Conservation (phyloP, 2,329 filamentous ascomycete species). For the Colletotrichum echinochloae region DNA sequence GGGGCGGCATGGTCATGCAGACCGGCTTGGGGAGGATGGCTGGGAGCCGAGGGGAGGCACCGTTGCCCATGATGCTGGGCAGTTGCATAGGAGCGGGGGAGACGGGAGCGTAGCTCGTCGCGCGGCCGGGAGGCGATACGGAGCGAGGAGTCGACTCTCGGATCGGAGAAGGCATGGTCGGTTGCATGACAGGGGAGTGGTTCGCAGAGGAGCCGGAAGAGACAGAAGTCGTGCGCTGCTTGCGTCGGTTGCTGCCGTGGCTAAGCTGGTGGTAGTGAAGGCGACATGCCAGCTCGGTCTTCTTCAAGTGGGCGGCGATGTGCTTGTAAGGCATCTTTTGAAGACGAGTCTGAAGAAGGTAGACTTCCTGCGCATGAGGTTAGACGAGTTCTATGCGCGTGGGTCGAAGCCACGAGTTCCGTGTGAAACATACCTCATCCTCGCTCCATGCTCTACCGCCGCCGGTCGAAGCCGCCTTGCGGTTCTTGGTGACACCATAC, state of each 20-base stretch:
- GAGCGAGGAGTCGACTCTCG: constrained; percentile 61
- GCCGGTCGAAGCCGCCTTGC: constrained; percentile 77
- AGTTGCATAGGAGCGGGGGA: constrained; percentile 63
- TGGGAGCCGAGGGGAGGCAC: constrained; percentile 64
- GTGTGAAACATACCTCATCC: constrained; percentile 73
- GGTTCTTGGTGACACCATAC: constrained; percentile 72
- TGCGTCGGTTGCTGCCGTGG: constrained; percentile 83
- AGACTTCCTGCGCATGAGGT: constrained; percentile 72
- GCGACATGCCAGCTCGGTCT: constrained; percentile 88
- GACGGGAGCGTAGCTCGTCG: constrained; percentile 58
- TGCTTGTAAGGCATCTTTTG: constrained; percentile 95
- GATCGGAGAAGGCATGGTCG: constrained; percentile 63
- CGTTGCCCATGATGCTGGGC: constrained; percentile 64
- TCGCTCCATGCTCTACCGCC: constrained; percentile 87
- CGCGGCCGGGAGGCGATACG: constrained; percentile 60
- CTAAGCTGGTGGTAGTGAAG: constrained; percentile 89
- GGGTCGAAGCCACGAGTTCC: neutral
- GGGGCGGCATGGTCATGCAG: constrained; percentile 59
- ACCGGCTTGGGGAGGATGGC: constrained; percentile 76
- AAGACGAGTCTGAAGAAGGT: constrained; percentile 84
- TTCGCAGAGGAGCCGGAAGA: constrained; percentile 72
- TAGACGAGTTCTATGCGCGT: constrained; percentile 12
- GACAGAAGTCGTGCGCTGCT: constrained; percentile 75
- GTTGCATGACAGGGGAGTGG: constrained; percentile 63
- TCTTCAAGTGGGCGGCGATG: constrained; percentile 86